phyloP scores from a whole-genome alignment of 495 filamentous ascomycete genomes.

The Hyaloscypha finlandica region DNA sequence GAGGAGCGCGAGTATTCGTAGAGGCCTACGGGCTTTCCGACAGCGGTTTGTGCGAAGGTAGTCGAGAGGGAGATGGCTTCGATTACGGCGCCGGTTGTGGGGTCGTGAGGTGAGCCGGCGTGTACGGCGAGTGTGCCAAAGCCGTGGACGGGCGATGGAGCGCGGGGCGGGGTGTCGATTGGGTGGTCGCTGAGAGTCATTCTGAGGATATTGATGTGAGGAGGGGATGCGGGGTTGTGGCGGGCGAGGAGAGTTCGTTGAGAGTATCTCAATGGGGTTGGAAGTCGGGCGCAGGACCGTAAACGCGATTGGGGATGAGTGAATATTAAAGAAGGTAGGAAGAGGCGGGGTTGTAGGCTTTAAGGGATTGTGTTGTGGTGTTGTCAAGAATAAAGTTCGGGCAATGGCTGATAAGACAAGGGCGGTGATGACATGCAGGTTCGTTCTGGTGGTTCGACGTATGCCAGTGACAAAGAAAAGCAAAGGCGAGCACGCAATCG shows the following conservation, averaged over 20 bases:
- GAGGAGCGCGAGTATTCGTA: conserved; percentile 92
- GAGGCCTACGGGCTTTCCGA: conserved; percentile 79
- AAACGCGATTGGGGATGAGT: not conserved
- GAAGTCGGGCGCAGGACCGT: not conserved
- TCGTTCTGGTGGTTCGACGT: too few species aligned
- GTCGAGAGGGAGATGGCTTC: conserved; percentile 93
- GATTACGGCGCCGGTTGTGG: conserved; percentile 91
- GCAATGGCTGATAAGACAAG: not conserved
- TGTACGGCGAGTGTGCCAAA: conserved; percentile 96
- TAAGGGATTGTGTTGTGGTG: conserved; percentile 4
- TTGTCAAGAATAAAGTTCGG: not conserved
- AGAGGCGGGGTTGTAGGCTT: not conserved
- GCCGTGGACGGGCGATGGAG: conserved; percentile 60
- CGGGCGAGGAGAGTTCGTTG: not conserved
- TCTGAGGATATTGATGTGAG: conserved; percentile 18
- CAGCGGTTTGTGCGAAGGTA: conserved; percentile 83
- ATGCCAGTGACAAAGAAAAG: not conserved
- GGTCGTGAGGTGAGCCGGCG: conserved; percentile 87
- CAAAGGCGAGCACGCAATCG: not conserved
- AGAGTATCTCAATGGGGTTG: not conserved
- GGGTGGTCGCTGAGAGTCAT: conserved; percentile 46
- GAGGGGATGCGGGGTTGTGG: not conserved
- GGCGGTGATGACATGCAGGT: not conserved
- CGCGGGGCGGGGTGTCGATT: conserved; percentile 59
- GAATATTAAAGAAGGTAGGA: not conserved